Base-by-base conservation (phyloP, 2,329 filamentous ascomycete species). In the Microdochium paspali region DNA sequence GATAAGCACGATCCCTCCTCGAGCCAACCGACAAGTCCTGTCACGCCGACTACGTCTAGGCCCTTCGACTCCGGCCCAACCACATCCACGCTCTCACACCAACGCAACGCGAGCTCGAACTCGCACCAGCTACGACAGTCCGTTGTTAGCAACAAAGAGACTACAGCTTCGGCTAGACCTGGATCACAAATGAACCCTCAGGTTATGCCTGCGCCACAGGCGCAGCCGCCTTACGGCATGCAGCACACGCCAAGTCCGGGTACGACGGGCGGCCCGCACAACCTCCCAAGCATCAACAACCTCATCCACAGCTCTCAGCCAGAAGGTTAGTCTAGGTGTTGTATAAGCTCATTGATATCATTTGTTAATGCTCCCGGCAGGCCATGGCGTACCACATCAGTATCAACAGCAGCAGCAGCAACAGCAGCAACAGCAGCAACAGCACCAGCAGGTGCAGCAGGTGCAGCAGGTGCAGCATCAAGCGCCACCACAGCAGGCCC, bases 231-330 rank as follows among this genome's bases (percentile, higher is more conserved):
- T 45, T 69, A 66, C 53, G 70, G 67, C 53, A 65, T 68, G 57
- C 74, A 79, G 51, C 72, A 54, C 31, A 53, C 54, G 18, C 57
- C 57, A 28, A 63, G 58, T 46, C 58, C 61, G 32, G 58, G 58
- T 39, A 57, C 60, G 24, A 51, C 52, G 13, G 55, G 52, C 23
- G 54, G 56, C 12, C 57, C 75, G 47, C 84, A 87, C 66, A 88
- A 87, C 68, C 76, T 85, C 53, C 84, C 87, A 50, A 87, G 80
- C 60, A 93, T 93, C 71, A 84, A 83, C 60, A 90, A 91, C 66
- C 76, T 94, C 57, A 90, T 93, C 69, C 84, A 93, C 61, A 74
- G 73, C 24, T 70, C 76, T 25, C 76, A 80, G 67, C 72, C 51
- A 46, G 61, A 64, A 47, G 61, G 61, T 64, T 61, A 54, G 55